Percentiles rank a stretch among this genome's conserved stretches.
Evolutionary conservation across 2,329 filamentous ascomycete species (phyloP).

Genomic region (Xylariaceae sp.): DNA sequence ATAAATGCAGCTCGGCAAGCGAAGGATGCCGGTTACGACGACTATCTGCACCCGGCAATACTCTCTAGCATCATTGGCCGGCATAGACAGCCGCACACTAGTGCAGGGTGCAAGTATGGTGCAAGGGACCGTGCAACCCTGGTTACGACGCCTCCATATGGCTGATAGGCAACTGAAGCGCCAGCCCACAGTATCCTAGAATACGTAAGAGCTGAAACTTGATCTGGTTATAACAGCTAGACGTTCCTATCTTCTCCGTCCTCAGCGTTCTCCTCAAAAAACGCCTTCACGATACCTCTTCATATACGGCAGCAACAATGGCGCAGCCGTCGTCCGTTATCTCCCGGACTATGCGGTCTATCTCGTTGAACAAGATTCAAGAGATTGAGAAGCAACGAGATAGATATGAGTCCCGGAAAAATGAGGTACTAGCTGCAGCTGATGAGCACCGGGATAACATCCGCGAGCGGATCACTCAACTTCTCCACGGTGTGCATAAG

Average conservation of each 20-base stretch:
- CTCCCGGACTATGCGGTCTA: conserved; percentile 41
- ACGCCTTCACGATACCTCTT: not conserved
- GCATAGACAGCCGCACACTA: conserved; percentile 8
- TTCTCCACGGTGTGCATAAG: conserved; percentile 20
- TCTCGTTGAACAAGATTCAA: conserved; percentile 41
- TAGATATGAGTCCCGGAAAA: conserved; percentile 28
- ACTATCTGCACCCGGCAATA: too few relatives aligned
- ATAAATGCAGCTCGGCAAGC: too few relatives aligned
- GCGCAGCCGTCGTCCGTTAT: conserved; percentile 29
- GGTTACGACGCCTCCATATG: conserved; percentile 4
- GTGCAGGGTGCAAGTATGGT: too few relatives aligned
- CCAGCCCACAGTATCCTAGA: not conserved
- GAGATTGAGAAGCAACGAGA: conserved; percentile 41
- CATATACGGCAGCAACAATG: conserved; percentile 10
- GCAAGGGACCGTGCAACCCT: not conserved
- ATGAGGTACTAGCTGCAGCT: conserved; percentile 16
- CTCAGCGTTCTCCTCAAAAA: not conserved
- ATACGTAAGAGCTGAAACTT: not conserved
- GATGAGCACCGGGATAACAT: conserved; percentile 16
- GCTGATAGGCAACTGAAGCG: not conserved
- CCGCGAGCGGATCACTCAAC: conserved; percentile 20
- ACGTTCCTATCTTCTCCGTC: not conserved
- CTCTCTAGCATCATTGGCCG: too few relatives aligned
- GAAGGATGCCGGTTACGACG: too few relatives aligned
- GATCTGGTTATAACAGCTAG: not conserved